These are phyloP conservation scores for Aspergillus persii DNA, from an alignment of 2,329 filamentous ascomycete species.

Conservation along the genomic window DNA sequence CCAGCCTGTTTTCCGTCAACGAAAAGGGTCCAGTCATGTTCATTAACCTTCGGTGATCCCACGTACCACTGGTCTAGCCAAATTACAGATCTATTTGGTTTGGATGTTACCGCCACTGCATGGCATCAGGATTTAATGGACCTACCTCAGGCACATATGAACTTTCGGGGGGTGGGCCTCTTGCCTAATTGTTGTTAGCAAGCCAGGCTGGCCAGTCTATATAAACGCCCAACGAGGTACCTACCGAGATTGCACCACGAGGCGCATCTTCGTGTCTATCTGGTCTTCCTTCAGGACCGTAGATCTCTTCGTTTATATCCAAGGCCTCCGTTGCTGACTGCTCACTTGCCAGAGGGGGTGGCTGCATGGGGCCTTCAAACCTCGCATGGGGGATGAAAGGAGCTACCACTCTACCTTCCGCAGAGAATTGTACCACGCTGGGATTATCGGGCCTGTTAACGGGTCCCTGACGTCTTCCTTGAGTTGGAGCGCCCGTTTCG, in stretches of 20 bases:
- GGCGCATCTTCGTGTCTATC: neutral
- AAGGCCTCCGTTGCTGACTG: neutral
- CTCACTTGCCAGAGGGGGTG: neutral
- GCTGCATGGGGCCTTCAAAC: slow-evolving; percentile 16
- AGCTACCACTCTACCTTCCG: slow-evolving; percentile 15
- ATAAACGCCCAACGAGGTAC: neutral
- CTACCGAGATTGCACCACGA: neutral
- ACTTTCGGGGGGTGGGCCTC: no score
- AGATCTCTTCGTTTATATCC: neutral
- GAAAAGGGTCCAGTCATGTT: neutral
- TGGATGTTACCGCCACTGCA: no score
- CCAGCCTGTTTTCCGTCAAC: neutral
- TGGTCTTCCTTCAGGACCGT: neutral
- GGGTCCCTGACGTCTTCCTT: neutral
- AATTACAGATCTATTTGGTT: no score
- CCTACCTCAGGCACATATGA: no score
- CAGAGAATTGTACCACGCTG: slow-evolving; percentile 17
- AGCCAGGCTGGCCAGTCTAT: neutral
- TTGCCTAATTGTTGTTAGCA: neutral
- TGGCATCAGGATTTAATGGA: no score
- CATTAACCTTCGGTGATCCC: no score
- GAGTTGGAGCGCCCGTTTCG: neutral
- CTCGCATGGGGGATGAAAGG: slow-evolving; percentile 22
- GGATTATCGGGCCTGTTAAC: slow-evolving; percentile 7
- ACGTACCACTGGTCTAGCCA: neutral